Evolutionary conservation across 345 rosid genomes (phyloP), one percentile per base, ranked within the genome.

Genomic region (Mercurialis annua): DNA sequence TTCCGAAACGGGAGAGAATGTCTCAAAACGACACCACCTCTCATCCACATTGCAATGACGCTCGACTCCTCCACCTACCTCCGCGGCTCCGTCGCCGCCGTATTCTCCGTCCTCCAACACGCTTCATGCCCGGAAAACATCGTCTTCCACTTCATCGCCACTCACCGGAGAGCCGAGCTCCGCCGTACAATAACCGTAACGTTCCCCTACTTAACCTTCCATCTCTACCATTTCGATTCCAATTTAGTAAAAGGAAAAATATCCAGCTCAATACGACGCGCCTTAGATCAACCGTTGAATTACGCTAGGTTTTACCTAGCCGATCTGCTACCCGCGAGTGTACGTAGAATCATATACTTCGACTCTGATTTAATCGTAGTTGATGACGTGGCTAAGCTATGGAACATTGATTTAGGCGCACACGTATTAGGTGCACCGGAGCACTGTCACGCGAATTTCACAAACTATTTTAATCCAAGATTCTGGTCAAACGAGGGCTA

Each of bases 271-370:
- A 71, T 92, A 1, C 87, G 98, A 3, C 82, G 82, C 4, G 94
- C 96, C 11, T 73, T 92, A 7, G 98, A 92, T 74, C 92, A 92
- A 33, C 98, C 98, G 7, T 65, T 92, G 51, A 92, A 90, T 71
- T 92, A 92, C 81, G 98, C 95, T 0, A 79, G 98, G 58, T 87
- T 89, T 73, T 92, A 84, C 86, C 82, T 90, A 50, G 92, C 95
- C 40, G 90, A 92, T 76, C 90, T 90, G 52, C 72, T 92, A 16
- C 94, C 95, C 0, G 21, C 65, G 46, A 48, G 73, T 12, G 95
- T 92, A 2, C 73, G 78, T 48, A 85, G 98, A 60, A 81, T 90
- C n/a, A 78, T 92, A 70, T 92, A 90, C 85, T 80, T 92, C 65
- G 98, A 92, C 67, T 92, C 96, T 14, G 98, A 92, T 68, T 86